phyloP scores from a whole-genome alignment of 139 green algal genomes.

The Medakamo hakoo region DNA sequence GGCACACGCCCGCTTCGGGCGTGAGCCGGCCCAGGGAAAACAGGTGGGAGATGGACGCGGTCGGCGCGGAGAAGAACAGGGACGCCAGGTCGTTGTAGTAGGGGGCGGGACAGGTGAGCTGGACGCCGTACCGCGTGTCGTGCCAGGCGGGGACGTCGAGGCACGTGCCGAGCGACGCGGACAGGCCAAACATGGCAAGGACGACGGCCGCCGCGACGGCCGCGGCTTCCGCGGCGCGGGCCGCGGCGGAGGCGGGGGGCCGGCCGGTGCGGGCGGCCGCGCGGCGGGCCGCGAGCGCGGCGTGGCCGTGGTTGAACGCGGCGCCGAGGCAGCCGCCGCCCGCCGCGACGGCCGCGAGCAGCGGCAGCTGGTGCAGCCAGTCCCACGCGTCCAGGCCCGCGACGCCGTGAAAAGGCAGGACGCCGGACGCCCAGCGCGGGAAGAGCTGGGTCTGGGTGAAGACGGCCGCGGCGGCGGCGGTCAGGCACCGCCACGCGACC shows the following conservation, averaged over 20 bases:
- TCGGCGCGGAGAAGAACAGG: conserved; percentile 43
- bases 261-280: too few relatives aligned
- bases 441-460: conserved; percentile 48
- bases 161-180: conserved; percentile 19
- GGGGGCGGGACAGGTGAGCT: conserved; percentile 20
- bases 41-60: conserved; percentile 55
- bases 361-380: conserved; percentile 62
- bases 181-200: conserved; percentile 4
- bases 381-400: conserved; percentile 37
- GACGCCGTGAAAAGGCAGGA: conserved; percentile 41
- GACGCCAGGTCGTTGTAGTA: conserved; percentile 80
- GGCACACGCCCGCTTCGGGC: background rate
- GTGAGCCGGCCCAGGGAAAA: conserved; percentile 18
- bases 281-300: too few relatives aligned
- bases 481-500: conserved; percentile 68
- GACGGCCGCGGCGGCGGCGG: conserved; percentile 43
- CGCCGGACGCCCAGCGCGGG: conserved; percentile 20
- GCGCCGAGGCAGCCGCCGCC: conserved; percentile 52
- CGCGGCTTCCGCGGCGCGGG: conserved; percentile 22
- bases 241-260: background rate
- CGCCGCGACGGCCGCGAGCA: conserved; percentile 41
- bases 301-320: conserved; percentile 49
- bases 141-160: conserved; percentile 18
- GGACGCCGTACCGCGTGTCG: conserved; percentile 11
- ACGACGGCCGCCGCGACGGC: conserved; percentile 1